These are phyloP conservation scores for Pythium vanterpoolii DNA, from an alignment of 352 stramenopile species.

Conservation along the genomic window DNA sequence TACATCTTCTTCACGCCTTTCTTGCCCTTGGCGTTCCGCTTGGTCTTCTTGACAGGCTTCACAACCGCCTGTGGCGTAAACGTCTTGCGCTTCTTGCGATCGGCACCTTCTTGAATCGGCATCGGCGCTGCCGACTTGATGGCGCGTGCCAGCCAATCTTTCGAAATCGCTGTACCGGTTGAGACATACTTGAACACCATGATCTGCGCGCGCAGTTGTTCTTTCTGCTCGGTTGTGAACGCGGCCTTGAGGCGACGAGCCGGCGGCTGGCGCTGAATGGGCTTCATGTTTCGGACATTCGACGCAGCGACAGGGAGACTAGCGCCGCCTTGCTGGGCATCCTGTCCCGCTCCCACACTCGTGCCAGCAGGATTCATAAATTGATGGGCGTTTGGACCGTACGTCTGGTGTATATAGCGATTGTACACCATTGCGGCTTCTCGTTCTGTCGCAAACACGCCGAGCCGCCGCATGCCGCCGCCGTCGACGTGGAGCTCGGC, in stretches of 20 bases:
- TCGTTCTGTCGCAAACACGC: conserved; percentile 65
- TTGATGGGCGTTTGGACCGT: conserved; percentile 70
- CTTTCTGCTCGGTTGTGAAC: conserved; percentile 83
- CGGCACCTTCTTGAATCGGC: conserved; percentile 46
- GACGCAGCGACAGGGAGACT: conserved; percentile 47
- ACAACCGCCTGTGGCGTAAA: conserved; percentile 51
- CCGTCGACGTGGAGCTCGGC: conserved; percentile 82
- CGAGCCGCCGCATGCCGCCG: conserved; percentile 72
- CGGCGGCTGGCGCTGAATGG: conserved; percentile 35
- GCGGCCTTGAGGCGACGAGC: conserved; percentile 50
- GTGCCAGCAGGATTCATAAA: conserved; percentile 84
- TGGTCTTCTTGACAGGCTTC: conserved; percentile 70
- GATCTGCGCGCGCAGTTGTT: conserved; percentile 86
- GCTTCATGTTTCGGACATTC: conserved; percentile 54
- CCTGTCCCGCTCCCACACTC: conserved; percentile 6
- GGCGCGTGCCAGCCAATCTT: conserved; percentile 65
- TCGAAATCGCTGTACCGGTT: conserved; percentile 71
- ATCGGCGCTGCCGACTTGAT: conserved; percentile 64
- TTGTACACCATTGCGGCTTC: conserved; percentile 85
- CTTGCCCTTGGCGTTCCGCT: conserved; percentile 41
- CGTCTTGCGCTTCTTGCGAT: conserved; percentile 78
- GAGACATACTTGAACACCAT: conserved; percentile 91
- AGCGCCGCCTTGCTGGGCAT: conserved; percentile 13
- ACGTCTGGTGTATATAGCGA: conserved; percentile 82
- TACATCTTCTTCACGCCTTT: conserved; percentile 68